Evolutionary conservation across 1,139 yeast genomes (phyloP).

Genomic region (Lipomyces yarrowii): DNA sequence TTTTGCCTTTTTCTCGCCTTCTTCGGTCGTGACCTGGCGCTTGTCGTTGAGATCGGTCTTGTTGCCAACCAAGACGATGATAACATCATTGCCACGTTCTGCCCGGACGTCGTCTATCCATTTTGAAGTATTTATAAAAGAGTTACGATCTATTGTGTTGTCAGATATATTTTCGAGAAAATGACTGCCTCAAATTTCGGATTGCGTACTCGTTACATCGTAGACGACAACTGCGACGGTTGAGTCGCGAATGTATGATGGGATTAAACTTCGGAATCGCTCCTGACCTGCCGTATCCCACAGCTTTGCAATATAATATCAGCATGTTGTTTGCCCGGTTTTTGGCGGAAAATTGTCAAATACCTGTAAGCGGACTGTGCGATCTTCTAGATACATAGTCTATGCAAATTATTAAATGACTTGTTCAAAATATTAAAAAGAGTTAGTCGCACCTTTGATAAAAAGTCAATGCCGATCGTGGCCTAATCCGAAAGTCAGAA

Average conservation of each 20-base stretch:
- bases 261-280: conserved; percentile 89
- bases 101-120: conserved; percentile 86
- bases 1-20: conserved; percentile 77
- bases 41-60: conserved; percentile 70
- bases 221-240: conserved; percentile 95
- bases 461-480: conserved; percentile 93
- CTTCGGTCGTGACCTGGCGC: conserved; percentile 81
- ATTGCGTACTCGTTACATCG: conserved; percentile 74
- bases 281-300: conserved; percentile 99
- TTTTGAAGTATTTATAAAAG: conserved; percentile 73
- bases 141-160: conserved; percentile 49
- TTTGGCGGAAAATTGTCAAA: background rate
- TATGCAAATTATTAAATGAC: conserved; percentile 13
- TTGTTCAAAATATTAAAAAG: background rate
- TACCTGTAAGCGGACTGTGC: conserved; percentile 62
- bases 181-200: background rate
- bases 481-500: conserved; percentile 52
- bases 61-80: conserved; percentile 76
- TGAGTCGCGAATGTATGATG: conserved; percentile 93
- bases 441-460: conserved; percentile 64
- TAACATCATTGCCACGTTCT: conserved; percentile 70
- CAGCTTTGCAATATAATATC: conserved; percentile 43
- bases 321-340: background rate
- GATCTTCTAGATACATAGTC: conserved; percentile 76
- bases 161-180: background rate